A percentile compares a stretch with the other conserved stretches of the same genome.
Evolutionary conservation across 345 rosid species (phyloP).

Genomic region (Linum usitatissimum): DNA sequence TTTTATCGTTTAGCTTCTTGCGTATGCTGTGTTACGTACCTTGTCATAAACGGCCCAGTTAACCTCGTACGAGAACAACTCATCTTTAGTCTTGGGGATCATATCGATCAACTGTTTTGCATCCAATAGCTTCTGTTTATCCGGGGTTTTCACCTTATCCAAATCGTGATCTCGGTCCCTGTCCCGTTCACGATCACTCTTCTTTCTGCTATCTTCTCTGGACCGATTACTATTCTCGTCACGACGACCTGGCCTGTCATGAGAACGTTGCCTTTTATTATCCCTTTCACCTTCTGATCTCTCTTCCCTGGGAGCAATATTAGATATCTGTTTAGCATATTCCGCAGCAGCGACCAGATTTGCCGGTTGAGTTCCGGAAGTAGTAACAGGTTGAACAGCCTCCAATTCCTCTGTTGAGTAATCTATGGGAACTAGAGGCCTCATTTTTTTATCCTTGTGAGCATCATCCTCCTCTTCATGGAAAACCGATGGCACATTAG

Average conservation of each 20-base stretch:
- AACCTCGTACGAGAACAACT: conserved; percentile 74
- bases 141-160: conserved; percentile 52
- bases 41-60: conserved; percentile 85
- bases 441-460: conserved; percentile 74
- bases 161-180: conserved; percentile 53
- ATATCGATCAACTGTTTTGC: conserved; percentile 96
- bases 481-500: conserved; percentile 89
- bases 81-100: conserved; percentile 97
- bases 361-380: conserved; percentile 54
- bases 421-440: conserved; percentile 95
- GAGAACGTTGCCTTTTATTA: conserved; percentile 50
- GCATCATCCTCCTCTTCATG: conserved; percentile 89
- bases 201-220: conserved; percentile 46
- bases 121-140: conserved; percentile 78
- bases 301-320: conserved; percentile 59
- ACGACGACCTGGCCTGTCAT: conserved; percentile 59
- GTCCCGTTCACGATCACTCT: conserved; percentile 23
- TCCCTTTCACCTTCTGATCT: conserved; percentile 62
- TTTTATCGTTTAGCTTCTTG: neutral
- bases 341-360: conserved; percentile 91
- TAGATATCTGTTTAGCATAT: conserved; percentile 78
- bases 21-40: conserved; percentile 28
- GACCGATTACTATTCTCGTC: conserved; percentile 40
- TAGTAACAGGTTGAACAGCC: conserved; percentile 47
- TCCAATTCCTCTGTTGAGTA: conserved; percentile 88